Percentiles rank a stretch among this genome's conserved stretches.
Evolutionary conservation across 2,329 filamentous ascomycete genomes (phyloP).

Genomic region (Aspergillus novofumigatus): DNA sequence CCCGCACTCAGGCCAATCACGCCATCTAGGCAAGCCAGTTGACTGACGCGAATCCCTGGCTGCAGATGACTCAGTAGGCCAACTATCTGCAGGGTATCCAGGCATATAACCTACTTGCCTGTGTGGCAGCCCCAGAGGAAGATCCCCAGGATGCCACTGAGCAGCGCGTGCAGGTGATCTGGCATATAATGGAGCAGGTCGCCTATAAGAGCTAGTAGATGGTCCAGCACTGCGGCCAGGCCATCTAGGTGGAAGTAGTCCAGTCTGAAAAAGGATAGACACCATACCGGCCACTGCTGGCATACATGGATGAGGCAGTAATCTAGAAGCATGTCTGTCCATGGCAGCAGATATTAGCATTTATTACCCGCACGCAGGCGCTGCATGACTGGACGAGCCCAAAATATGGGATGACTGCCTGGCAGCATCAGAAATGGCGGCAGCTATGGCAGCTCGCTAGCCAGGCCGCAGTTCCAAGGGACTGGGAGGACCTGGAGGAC

Average conservation of each 20-base stretch:
- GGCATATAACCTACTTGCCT: no score
- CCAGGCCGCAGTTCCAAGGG: no score
- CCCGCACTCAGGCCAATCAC: no score
- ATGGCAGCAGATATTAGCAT: constrained; percentile 2
- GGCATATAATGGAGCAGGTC: not conserved
- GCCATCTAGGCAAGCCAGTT: no score
- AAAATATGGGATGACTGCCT: not conserved
- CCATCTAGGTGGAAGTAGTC: not conserved
- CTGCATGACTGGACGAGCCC: not conserved
- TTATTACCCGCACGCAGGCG: constrained; percentile 1
- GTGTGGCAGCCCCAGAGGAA: no score
- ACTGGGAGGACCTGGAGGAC: no score
- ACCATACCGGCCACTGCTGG: not conserved
- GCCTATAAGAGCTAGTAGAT: not conserved
- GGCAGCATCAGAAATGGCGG: not conserved
- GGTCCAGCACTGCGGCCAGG: not conserved
- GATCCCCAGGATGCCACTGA: no score
- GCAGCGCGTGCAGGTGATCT: no score
- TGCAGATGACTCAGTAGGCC: no score
- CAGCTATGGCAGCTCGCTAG: no score
- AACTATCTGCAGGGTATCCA: no score
- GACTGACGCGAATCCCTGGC: no score
- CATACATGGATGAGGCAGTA: not conserved
- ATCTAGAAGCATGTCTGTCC: not conserved
- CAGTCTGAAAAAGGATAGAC: not conserved